phyloP scores from a whole-genome alignment of 768 basidiomycete species.

The Pleurotus citrinopileatus region DNA sequence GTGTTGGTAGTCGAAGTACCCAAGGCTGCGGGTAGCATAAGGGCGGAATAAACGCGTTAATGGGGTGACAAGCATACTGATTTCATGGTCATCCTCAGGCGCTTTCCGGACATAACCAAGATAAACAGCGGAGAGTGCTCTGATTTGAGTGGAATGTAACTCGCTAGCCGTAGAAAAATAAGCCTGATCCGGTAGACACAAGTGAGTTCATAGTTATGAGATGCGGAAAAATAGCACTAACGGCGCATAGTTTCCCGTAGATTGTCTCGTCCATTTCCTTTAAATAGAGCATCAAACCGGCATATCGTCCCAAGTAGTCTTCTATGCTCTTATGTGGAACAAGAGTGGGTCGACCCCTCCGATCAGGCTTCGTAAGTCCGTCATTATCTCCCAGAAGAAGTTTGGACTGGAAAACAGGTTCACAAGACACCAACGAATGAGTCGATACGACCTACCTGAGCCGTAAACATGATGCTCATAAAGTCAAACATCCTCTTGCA shows the following conservation, averaged over 20 bases:
- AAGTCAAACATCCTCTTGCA: slow-evolving; percentile 91
- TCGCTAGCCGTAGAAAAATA: slow-evolving; percentile 89
- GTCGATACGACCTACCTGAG: slow-evolving; percentile 55
- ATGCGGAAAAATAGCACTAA: slow-evolving; percentile 38
- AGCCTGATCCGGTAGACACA: slow-evolving; percentile 43
- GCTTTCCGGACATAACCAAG: slow-evolving; percentile 60
- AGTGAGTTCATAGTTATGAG: too few relatives aligned
- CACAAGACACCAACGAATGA: slow-evolving; percentile 1
- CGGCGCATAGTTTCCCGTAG: slow-evolving; percentile 89
- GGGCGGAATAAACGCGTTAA: background rate
- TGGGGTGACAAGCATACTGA: slow-evolving; percentile 42
- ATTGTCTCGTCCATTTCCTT: slow-evolving; percentile 94
- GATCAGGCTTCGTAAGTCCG: slow-evolving; percentile 47
- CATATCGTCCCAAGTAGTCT: slow-evolving; percentile 81
- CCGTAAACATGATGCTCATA: slow-evolving; percentile 86
- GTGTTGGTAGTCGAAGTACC: slow-evolving; percentile 34
- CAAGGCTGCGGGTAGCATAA: slow-evolving; percentile 38
- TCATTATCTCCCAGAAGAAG: slow-evolving; percentile 61
- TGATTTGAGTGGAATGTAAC: slow-evolving; percentile 80
- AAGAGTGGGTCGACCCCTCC: slow-evolving; percentile 45
- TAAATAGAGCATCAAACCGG: slow-evolving; percentile 86
- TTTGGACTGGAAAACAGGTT: slow-evolving; percentile 47
- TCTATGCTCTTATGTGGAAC: slow-evolving; percentile 74
- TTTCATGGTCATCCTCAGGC: slow-evolving; percentile 71
- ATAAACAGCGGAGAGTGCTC: slow-evolving; percentile 61